Evolutionary conservation across 2,329 filamentous ascomycete genomes (phyloP).

Genomic region (Cercospora janseana): DNA sequence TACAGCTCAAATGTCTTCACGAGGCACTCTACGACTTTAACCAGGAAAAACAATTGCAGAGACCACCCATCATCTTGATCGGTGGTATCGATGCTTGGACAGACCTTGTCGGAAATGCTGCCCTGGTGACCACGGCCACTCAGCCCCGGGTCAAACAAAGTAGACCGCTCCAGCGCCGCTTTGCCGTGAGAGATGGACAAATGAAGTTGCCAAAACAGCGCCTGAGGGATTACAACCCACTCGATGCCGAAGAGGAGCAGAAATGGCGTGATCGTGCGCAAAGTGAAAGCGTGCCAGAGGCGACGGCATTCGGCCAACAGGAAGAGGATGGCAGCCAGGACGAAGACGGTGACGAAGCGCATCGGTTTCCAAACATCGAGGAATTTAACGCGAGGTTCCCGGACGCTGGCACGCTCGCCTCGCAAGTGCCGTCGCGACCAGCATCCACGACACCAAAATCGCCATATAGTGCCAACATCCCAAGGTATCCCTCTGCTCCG

Average conservation of each 20-base stretch:
- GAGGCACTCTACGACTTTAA: conserved; percentile 83
- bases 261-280: conserved; percentile 76
- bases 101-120: conserved; percentile 71
- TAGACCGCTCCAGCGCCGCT: conserved; percentile 53
- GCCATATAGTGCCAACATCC: conserved; percentile 28
- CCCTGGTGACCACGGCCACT: conserved; percentile 59
- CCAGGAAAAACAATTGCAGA: conserved; percentile 69
- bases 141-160: conserved; percentile 49
- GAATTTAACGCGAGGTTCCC: conserved; percentile 84
- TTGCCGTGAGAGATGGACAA: conserved; percentile 48
- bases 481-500: conserved; percentile 35
- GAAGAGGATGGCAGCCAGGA: conserved; percentile 44
- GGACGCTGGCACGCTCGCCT: conserved; percentile 60
- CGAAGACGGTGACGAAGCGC: conserved; percentile 17
- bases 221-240: conserved; percentile 63
- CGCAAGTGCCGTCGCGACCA: conserved; percentile 52
- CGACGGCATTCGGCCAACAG: conserved; percentile 39
- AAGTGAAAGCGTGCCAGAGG: conserved; percentile 57
- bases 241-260: conserved; percentile 77
- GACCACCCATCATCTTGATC: conserved; percentile 71
- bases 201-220: conserved; percentile 56
- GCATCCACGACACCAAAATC: conserved; percentile 38
- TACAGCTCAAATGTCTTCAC: conserved; percentile 67
- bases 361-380: conserved; percentile 53
- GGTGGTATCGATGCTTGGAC: conserved; percentile 87